Evolutionary conservation across 1,139 yeast genomes (phyloP).

Genomic region (Taiozyma sp.): DNA sequence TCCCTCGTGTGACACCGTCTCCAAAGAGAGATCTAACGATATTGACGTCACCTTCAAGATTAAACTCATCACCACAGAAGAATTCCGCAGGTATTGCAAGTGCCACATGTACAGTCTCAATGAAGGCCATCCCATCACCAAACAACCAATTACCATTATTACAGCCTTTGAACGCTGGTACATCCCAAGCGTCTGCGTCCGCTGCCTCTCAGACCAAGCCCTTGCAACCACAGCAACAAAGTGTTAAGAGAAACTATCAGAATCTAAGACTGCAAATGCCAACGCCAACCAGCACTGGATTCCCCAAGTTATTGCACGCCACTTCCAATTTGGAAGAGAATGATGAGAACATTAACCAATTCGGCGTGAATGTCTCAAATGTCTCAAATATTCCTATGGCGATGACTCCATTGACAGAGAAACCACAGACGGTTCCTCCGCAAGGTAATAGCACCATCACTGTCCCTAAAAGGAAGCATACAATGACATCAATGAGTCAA

Average conservation of each 20-base stretch:
- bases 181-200: conserved; percentile 5
- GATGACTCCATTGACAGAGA: conserved; percentile 77
- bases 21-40: conserved; percentile 19
- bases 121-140: conserved; percentile 23
- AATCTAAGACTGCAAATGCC: conserved; percentile 45
- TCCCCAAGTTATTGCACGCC: conserved; percentile 29
- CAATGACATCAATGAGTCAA: conserved; percentile 9
- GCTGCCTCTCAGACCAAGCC: conserved; percentile 4
- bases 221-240: conserved; percentile 12
- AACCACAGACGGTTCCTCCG: conserved; percentile 23
- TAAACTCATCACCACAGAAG: conserved; percentile 21
- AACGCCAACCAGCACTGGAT: conserved; percentile 32
- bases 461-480: conserved; percentile 12
- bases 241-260: conserved; percentile 28
- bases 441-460: conserved; percentile 2
- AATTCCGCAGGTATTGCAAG: neutral
- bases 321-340: conserved; percentile 17
- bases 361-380: conserved; percentile 51
- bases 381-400: conserved; percentile 47
- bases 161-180: conserved; percentile 20
- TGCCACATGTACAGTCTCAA: conserved; percentile 7
- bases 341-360: conserved; percentile 50
- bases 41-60: conserved; percentile 17
- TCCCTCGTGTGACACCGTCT: conserved; percentile 21
- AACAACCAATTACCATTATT: conserved; percentile 21